Percentiles rank a stretch among this genome's conserved stretches.
Conservation (phyloP, 2,329 filamentous ascomycete species). For the Leptographium wingfieldii region DNA sequence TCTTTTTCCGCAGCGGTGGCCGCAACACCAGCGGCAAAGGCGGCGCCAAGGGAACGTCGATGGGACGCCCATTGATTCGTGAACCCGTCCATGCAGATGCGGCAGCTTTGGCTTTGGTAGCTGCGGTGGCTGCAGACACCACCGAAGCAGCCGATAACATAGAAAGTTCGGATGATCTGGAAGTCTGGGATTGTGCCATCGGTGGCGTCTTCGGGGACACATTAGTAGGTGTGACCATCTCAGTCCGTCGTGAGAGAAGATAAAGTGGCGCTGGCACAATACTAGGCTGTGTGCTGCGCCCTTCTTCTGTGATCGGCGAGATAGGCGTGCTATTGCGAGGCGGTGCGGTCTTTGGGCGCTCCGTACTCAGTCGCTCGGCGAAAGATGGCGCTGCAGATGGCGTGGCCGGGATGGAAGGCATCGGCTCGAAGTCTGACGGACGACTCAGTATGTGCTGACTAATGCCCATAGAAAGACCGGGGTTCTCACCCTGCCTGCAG, state of each 20-base stretch:
- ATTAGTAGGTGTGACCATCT: conserved; percentile 1
- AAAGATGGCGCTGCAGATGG: conserved; percentile 46
- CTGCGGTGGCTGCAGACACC: conserved; percentile 13
- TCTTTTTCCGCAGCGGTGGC: conserved; percentile 53
- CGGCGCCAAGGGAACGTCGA: conserved; percentile 34
- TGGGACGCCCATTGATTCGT: conserved; percentile 15
- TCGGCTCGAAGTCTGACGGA: conserved; percentile 32
- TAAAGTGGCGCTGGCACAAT: not conserved
- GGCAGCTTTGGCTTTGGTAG: not conserved
- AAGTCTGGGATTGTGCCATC: not conserved
- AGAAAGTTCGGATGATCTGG: not conserved
- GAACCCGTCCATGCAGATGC: not conserved
- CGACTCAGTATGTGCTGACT: not conserved
- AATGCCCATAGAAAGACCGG: not conserved
- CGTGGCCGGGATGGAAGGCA: conserved; percentile 44
- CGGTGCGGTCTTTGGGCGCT: conserved; percentile 25
- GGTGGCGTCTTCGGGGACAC: not conserved
- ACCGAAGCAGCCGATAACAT: conserved; percentile 8
- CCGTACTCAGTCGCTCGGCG: conserved; percentile 38
- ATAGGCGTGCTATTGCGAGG: conserved; percentile 2
- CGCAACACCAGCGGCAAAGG: conserved; percentile 45
- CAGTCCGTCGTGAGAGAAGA: conserved; percentile 7
- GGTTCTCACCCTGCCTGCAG: conserved; percentile 25
- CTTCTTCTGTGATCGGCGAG: conserved; percentile 18
- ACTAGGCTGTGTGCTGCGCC: conserved; percentile 14